These are phyloP conservation scores for Fomes fomentarius DNA, from an alignment of 1,284 basidiomycete species.

Conservation along the genomic window DNA sequence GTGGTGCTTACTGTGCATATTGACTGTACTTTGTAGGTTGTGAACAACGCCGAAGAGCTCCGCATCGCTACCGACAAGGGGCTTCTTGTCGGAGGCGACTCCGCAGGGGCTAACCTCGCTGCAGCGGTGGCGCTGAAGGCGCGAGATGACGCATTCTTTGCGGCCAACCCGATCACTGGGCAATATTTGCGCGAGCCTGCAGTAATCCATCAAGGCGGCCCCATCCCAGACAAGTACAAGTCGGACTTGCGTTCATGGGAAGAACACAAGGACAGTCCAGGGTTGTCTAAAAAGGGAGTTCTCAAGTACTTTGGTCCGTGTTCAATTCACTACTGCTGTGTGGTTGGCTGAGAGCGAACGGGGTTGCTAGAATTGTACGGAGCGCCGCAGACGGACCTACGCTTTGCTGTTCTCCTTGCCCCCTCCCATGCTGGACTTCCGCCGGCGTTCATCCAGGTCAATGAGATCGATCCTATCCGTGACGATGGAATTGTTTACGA, in stretches of 20 bases:
- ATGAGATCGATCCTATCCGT: constrained; percentile 25
- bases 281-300: neutral
- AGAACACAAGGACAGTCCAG: neutral
- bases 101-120: constrained; percentile 30
- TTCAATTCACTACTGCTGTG: neutral
- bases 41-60: constrained; percentile 6
- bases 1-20: no score
- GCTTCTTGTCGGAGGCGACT: constrained; percentile 29
- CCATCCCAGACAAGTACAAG: neutral
- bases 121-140: constrained; percentile 25
- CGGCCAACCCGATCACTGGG: constrained; percentile 13
- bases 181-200: constrained; percentile 10
- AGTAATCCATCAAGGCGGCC: neutral
- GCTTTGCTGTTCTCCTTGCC: constrained; percentile 22
- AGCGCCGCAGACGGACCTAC: constrained; percentile 15
- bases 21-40: neutral
- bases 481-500: constrained; percentile 31
- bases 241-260: neutral
- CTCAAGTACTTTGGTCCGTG: neutral
- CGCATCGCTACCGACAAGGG: constrained; percentile 18
- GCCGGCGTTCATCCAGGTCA: constrained; percentile 26
- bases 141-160: constrained; percentile 27
- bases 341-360: neutral
- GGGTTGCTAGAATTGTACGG: constrained; percentile 1
- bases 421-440: constrained; percentile 21